A percentile compares a stretch with the other conserved stretches of the same genome.
These are phyloP conservation scores for Blastocystis sp. DNA, from an alignment of 352 stramenopile genomes.

Conservation along the genomic window DNA sequence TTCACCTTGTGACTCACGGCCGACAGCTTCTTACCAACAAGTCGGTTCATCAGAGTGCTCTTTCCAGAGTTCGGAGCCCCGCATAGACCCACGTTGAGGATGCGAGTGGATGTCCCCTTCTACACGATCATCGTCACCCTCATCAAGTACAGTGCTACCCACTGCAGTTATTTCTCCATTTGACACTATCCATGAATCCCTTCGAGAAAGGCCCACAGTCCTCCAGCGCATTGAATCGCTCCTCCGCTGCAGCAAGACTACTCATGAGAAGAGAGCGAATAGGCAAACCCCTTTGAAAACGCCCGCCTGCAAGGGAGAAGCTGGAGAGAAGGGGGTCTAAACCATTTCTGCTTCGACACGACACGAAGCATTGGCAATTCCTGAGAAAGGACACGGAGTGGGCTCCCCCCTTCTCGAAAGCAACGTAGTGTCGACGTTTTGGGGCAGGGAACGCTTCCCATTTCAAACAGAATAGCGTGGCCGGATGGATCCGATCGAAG, in stretches of 20 bases:
- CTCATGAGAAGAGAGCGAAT: background rate
- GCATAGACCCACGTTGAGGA: conserved; percentile 47
- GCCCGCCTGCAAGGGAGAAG: background rate
- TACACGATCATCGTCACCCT: background rate
- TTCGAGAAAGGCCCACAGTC: too few species aligned
- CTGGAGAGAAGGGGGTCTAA: background rate
- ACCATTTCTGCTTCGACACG: background rate
- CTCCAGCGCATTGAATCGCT: too few species aligned
- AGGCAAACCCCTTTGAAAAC: background rate
- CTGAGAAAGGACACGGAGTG: background rate
- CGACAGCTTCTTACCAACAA: conserved; percentile 54
- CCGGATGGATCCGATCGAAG: conserved; percentile 58
- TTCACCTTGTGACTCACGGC: conserved; percentile 67
- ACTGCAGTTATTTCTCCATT: background rate
- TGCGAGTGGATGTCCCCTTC: background rate
- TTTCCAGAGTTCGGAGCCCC: conserved; percentile 61
- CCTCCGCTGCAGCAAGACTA: background rate
- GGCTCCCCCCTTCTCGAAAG: background rate
- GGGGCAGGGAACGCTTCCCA: too few species aligned
- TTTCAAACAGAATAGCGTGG: too few species aligned
- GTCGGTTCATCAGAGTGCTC: conserved; percentile 49
- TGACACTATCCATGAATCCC: background rate
- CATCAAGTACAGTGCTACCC: background rate
- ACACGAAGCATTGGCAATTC: background rate
- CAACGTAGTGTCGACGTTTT: too few species aligned